These are phyloP conservation scores for Ascochyta pisi DNA, from an alignment of 2,329 filamentous ascomycete genomes.

Conservation along the genomic window DNA sequence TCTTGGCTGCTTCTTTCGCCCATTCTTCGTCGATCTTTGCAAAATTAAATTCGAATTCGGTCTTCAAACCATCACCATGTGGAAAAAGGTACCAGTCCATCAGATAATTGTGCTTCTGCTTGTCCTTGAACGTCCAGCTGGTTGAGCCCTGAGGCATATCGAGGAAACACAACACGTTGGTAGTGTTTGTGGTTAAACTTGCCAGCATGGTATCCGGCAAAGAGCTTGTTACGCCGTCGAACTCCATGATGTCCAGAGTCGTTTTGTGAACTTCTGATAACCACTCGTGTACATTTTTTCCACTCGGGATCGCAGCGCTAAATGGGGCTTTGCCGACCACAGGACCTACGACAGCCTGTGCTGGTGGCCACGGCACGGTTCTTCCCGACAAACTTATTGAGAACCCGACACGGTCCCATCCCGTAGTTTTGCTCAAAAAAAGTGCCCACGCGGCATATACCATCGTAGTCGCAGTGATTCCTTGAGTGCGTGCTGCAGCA, in stretches of 20 bases:
- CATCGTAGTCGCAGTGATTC: background rate
- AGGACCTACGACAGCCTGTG: background rate
- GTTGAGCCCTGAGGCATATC: background rate
- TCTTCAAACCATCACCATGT: slow-evolving; percentile 6
- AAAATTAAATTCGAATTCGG: slow-evolving; percentile 4
- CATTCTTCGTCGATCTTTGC: background rate
- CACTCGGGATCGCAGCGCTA: background rate
- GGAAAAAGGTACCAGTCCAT: background rate
- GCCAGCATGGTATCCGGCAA: background rate
- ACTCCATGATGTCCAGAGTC: background rate
- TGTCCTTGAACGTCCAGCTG: background rate
- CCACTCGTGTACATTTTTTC: background rate
- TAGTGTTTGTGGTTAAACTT: background rate
- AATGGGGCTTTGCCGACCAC: background rate
- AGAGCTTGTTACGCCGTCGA: background rate
- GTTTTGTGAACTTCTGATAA: background rate
- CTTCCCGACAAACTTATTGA: background rate
- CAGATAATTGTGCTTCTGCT: background rate
- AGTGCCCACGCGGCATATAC: background rate
- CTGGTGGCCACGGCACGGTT: background rate
- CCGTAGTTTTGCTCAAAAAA: background rate
- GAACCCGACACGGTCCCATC: background rate
- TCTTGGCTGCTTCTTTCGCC: background rate
- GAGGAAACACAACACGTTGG: background rate
- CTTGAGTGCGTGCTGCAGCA: background rate